A percentile compares a stretch with the other conserved stretches of the same genome.
Conservation (phyloP, 2,329 filamentous ascomycete species). For the Byssoonygena ceratinophila region DNA sequence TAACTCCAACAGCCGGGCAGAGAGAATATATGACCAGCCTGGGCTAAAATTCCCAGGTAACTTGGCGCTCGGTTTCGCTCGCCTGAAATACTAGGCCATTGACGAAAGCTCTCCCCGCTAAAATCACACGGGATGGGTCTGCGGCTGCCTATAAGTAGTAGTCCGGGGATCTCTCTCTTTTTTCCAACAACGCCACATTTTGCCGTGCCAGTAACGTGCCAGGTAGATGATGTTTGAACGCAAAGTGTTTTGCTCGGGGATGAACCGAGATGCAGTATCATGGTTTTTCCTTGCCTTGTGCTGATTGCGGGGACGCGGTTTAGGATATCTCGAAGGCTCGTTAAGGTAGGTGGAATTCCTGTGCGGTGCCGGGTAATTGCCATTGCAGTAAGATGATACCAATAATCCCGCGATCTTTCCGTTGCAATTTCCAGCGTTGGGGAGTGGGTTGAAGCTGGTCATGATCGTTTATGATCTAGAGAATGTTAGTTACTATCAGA, state of each 20-base stretch:
- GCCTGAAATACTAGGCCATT: constrained; percentile 7
- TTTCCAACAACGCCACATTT: constrained; percentile 7
- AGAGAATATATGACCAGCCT: constrained; percentile 10
- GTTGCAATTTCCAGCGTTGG: constrained; percentile 10
- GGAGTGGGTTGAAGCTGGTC: constrained; percentile 8
- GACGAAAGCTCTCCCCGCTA: constrained; percentile 8
- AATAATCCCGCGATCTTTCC: constrained; percentile 9
- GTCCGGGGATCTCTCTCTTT: constrained; percentile 3
- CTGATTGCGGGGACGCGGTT: constrained; percentile 6
- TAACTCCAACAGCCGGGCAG: constrained; percentile 8
- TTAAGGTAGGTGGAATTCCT: constrained; percentile 4
- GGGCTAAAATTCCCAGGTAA: constrained; percentile 9
- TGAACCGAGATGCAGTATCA: constrained; percentile 6
- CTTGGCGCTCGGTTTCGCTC: background rate
- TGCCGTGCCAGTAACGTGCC: background rate
- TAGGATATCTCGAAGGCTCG: constrained; percentile 4
- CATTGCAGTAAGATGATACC: constrained; percentile 10
- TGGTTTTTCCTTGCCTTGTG: constrained; percentile 5
- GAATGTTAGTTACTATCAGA: constrained; percentile 9
- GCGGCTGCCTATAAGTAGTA: constrained; percentile 7
- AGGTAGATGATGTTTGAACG: constrained; percentile 7
- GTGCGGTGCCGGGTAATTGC: constrained; percentile 4
- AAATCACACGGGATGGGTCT: constrained; percentile 1
- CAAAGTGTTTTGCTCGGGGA: constrained; percentile 8
- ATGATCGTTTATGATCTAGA: constrained; percentile 8